Evolutionary conservation across 306 rosid genomes (phyloP).

Genomic region (Malus sieversii): DNA sequence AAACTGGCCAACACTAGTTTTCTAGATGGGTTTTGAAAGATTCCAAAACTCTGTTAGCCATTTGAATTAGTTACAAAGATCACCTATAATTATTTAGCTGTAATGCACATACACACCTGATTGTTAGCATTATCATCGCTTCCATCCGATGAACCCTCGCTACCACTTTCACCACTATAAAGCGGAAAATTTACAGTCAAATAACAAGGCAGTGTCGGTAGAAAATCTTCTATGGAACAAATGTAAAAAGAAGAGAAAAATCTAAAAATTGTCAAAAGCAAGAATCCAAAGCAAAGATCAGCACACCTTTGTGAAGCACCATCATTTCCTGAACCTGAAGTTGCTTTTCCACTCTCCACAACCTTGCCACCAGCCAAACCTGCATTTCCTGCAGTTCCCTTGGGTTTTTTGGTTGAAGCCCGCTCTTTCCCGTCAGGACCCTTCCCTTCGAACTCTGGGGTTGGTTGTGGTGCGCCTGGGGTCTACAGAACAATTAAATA

Average conservation of each 20-base stretch:
- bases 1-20: neutral
- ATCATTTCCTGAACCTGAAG: slow-evolving; percentile 90
- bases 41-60: neutral
- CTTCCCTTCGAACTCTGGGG: slow-evolving; percentile 55
- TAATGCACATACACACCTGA: slow-evolving; percentile 42
- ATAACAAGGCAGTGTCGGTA: neutral
- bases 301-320: slow-evolving; percentile 80
- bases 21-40: neutral
- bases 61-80: slow-evolving; percentile 10
- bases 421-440: slow-evolving; percentile 69
- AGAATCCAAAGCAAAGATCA: slow-evolving; percentile 11
- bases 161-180: slow-evolving; percentile 79
- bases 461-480: slow-evolving; percentile 37
- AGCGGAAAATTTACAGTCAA: neutral
- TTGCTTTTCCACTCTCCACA: slow-evolving; percentile 73
- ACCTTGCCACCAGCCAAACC: slow-evolving; percentile 42
- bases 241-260: slow-evolving; percentile 3
- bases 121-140: slow-evolving; percentile 77
- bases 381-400: slow-evolving; percentile 52
- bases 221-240: neutral
- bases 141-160: slow-evolving; percentile 80
- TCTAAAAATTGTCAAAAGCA: slow-evolving; percentile 9
- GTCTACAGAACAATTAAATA: slow-evolving; percentile 37
- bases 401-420: slow-evolving; percentile 50
- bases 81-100: neutral